phyloP scores from a whole-genome alignment of 225 moss, liverwort and hornwort genomes.

The Pleurozium schreberi region DNA sequence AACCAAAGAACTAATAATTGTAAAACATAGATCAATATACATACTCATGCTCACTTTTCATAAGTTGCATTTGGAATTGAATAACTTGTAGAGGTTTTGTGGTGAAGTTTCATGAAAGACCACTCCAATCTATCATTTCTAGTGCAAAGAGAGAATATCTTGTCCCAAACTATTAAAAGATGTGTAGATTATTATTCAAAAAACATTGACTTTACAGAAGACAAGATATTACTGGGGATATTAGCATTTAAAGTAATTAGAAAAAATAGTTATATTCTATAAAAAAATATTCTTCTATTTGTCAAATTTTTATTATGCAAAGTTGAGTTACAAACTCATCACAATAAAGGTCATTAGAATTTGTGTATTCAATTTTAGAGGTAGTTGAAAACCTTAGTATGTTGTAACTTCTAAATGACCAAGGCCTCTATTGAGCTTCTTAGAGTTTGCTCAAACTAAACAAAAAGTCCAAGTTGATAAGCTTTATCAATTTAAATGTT shows the following conservation, averaged over 20 bases:
- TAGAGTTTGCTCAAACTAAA: background rate
- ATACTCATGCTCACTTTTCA: background rate
- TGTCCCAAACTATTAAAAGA: background rate
- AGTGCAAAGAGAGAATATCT: background rate
- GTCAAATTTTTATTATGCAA: background rate
- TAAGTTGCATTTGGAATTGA: background rate
- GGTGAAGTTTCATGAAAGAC: background rate
- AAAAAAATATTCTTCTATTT: background rate
- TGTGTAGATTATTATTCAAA: background rate
- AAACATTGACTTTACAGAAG: background rate
- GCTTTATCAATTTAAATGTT: too few relatives aligned
- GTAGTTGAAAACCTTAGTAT: background rate
- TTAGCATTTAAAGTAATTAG: background rate
- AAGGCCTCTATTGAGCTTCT: background rate
- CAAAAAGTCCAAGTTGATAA: background rate
- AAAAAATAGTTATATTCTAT: accelerated
- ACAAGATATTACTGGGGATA: accelerated
- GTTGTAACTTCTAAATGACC: background rate
- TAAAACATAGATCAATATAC: background rate
- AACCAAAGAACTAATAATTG: background rate
- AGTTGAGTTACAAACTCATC: background rate
- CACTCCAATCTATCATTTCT: background rate
- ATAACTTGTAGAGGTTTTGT: background rate
- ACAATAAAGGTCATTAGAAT: background rate
- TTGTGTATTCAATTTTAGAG: background rate